Percentiles rank a stretch among this genome's conserved stretches.
These are phyloP conservation scores for Nitzschia sp. DNA, from an alignment of 108 stramenopile species.

Conservation along the genomic window DNA sequence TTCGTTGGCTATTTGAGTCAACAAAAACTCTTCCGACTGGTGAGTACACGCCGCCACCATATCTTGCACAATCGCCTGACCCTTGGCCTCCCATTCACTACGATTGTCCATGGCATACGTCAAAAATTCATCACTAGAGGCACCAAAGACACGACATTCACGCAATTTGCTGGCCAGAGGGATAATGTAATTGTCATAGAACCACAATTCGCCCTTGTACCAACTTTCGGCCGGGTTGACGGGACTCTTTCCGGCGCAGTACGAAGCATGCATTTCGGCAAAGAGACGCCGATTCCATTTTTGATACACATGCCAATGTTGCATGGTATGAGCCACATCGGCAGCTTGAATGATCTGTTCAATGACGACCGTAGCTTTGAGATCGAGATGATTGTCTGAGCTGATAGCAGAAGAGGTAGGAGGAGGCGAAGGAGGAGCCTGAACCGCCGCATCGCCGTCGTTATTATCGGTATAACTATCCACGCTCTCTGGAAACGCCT, in stretches of 20 bases:
- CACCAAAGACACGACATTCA: constrained; percentile 35
- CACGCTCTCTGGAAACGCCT: constrained; percentile 16
- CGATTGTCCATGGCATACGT: constrained; percentile 20
- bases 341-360: constrained; percentile 55
- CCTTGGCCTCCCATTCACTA: constrained; percentile 20
- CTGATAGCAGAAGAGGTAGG: background rate
- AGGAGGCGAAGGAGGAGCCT: background rate
- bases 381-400: constrained; percentile 5
- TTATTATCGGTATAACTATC: background rate
- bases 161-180: constrained; percentile 28
- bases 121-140: constrained; percentile 22
- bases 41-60: background rate
- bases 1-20: background rate
- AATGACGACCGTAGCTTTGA: constrained; percentile 42
- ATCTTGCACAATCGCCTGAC: constrained; percentile 6
- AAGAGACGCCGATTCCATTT: constrained; percentile 53
- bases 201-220: constrained; percentile 39
- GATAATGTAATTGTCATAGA: constrained; percentile 37
- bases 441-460: background rate
- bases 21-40: background rate
- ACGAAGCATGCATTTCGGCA: constrained; percentile 44
- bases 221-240: constrained; percentile 43
- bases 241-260: constrained; percentile 28
- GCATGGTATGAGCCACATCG: constrained; percentile 63
- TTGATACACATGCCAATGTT: constrained; percentile 49